These are phyloP conservation scores for Prunus armeniaca DNA, from an alignment of 306 rosid genomes.

Conservation along the genomic window DNA sequence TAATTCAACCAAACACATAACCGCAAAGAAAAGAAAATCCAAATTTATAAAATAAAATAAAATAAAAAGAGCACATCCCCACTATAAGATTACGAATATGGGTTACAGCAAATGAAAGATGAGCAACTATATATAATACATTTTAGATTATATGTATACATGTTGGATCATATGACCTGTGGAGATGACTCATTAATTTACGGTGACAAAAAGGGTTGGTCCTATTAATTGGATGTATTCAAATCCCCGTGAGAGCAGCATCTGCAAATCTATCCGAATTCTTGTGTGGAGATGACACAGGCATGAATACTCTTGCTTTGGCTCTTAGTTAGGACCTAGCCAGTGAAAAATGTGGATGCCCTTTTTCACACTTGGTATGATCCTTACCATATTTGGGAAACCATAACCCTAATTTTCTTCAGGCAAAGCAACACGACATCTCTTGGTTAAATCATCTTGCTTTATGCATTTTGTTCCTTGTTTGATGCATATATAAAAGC, in stretches of 20 bases:
- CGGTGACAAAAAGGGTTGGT: conserved; percentile 14
- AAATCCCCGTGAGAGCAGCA: conserved; percentile 18
- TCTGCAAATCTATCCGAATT: conserved; percentile 15
- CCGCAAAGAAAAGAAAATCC: neutral
- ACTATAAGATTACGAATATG: neutral
- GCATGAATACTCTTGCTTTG: neutral
- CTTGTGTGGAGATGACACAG: conserved; percentile 4
- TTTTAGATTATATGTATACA: conserved; percentile 44
- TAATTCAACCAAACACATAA: neutral
- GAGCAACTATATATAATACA: conserved; percentile 32
- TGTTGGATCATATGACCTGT: conserved; percentile 46
- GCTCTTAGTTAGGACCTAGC: neutral
- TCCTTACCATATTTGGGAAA: neutral
- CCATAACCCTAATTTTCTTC: neutral
- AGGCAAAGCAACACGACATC: neutral
- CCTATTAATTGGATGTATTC: conserved; percentile 15
- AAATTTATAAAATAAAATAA: neutral
- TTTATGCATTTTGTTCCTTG: neutral
- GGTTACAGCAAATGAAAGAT: conserved; percentile 42
- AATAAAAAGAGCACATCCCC: neutral
- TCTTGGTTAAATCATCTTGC: neutral
- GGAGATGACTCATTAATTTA: conserved; percentile 23
- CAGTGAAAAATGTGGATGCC: neutral
- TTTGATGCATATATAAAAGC: neutral
- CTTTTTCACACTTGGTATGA: neutral